Conservation (phyloP, 768 basidiomycete genomes). For the Leccinum subgranulosum region DNA sequence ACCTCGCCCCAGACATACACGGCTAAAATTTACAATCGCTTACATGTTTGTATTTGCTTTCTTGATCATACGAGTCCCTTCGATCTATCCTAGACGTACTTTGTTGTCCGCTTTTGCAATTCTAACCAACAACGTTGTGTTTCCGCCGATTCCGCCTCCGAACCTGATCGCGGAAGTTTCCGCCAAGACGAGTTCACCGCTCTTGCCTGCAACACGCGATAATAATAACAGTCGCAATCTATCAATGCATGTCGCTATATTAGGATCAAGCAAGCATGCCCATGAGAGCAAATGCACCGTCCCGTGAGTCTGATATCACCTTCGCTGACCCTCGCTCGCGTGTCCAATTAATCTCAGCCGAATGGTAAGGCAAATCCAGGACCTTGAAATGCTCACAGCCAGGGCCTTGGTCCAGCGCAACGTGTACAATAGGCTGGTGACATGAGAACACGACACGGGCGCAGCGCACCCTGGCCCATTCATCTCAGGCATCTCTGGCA, state of each 20-base stretch:
- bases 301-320: slow-evolving; percentile 13
- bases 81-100: slow-evolving; percentile 16
- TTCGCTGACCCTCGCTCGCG: slow-evolving; percentile 16
- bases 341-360: slow-evolving; percentile 8
- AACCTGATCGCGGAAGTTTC: neutral
- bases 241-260: slow-evolving; percentile 16
- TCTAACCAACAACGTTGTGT: slow-evolving; percentile 13
- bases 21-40: slow-evolving; percentile 8
- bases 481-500: slow-evolving; percentile 13
- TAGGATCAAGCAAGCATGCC: slow-evolving; percentile 2
- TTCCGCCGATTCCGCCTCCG: neutral
- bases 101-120: slow-evolving; percentile 17
- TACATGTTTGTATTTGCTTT: slow-evolving; percentile 17
- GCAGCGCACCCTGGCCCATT: slow-evolving; percentile 13
- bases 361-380: slow-evolving; percentile 7
- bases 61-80: slow-evolving; percentile 2
- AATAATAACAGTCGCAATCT: slow-evolving; percentile 12
- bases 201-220: slow-evolving; percentile 3
- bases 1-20: slow-evolving; percentile 21
- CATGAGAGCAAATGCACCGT: slow-evolving; percentile 15
- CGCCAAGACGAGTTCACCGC: neutral
- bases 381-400: slow-evolving; percentile 20
- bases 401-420: slow-evolving; percentile 5
- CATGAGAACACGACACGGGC: slow-evolving; percentile 25
- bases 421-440: slow-evolving; percentile 14